phyloP scores from a whole-genome alignment of 306 rosid genomes.

The Cicer chorassanicum region DNA sequence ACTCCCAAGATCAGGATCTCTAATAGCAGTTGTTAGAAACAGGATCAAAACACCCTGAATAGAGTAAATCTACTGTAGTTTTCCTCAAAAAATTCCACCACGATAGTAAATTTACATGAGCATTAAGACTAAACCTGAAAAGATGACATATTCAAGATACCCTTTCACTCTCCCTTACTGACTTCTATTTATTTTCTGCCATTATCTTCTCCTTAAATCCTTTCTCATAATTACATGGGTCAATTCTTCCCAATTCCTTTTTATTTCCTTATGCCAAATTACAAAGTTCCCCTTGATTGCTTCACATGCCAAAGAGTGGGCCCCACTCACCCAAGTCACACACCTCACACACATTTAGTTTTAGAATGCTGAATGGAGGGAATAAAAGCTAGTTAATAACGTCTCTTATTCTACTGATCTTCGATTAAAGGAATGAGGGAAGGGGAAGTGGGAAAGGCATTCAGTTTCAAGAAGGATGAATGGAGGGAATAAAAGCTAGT shows the following conservation, averaged over 20 bases:
- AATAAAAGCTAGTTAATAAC: too few species aligned
- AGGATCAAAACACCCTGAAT: not conserved
- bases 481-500: too few species aligned
- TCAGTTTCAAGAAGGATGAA: too few species aligned
- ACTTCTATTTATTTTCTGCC: not conserved
- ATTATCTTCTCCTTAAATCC: not conserved
- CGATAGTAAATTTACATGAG: not conserved
- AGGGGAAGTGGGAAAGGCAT: too few species aligned
- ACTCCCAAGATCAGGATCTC: too few species aligned
- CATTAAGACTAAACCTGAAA: not conserved
- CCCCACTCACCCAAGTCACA: too few species aligned
- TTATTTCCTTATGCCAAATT: not conserved
- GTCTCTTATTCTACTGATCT: too few species aligned
- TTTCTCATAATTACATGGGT: not conserved
- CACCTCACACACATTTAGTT: too few species aligned
- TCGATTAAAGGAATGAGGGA: too few species aligned
- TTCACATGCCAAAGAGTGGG: not conserved
- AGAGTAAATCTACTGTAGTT: not conserved
- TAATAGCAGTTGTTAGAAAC: not conserved
- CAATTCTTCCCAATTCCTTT: not conserved
- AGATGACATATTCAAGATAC: not conserved
- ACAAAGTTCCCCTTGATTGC: not conserved
- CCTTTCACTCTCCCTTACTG: not conserved
- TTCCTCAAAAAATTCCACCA: not conserved
- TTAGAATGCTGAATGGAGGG: too few species aligned